Base-by-base conservation (phyloP, 805 yeast genomes). In the Candida namnaoensis region DNA sequence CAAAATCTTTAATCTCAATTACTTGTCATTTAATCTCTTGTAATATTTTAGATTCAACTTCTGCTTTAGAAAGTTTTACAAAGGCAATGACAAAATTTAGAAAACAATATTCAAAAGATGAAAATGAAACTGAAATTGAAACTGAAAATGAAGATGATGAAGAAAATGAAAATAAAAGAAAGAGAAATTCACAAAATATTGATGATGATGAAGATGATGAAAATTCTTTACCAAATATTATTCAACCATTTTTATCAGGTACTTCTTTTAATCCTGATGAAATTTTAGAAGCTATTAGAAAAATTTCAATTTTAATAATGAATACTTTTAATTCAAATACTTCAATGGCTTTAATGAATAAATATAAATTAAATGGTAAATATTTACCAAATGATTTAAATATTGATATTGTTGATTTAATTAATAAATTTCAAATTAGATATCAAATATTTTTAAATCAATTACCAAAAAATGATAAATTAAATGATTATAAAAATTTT, bases 11-110 rank as follows among this genome's bases (percentile, higher is more conserved):
- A 23, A 65, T 73, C 25, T 66, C 82, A 1, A 55, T 71, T 23
- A 61, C 78, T 3, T 74, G 78, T 28, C 68, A 72, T 45, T 51
- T 76, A 41, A 45, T 78, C 43, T 78, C 82, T 25, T 68, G 75
- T 37, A 63, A 71, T 34, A 69, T 76, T 58, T 53, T 76, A 39
- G 66, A 67, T 7, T 49, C 54, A 3, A 46, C 42, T 25, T 45
- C 53, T 27, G 58, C 54, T 3, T 35, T 50, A 4, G 45, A 44
- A 32, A 38, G 56, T 7, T 50, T 54, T 36, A 53, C 49, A 27
- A 24, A 28, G 6, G 37, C 56, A 5, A 43, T 52, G 7, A 38
- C 42, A 5, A 37, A 42, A 28, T 43, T 45, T 10, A 30, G 5
- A 30, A 11, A 30, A 19, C 19, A 19, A 19, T 19, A 19, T 19